These are phyloP conservation scores for Pseudohalonectria lignicola DNA, from an alignment of 2,329 filamentous ascomycete species.

Conservation along the genomic window DNA sequence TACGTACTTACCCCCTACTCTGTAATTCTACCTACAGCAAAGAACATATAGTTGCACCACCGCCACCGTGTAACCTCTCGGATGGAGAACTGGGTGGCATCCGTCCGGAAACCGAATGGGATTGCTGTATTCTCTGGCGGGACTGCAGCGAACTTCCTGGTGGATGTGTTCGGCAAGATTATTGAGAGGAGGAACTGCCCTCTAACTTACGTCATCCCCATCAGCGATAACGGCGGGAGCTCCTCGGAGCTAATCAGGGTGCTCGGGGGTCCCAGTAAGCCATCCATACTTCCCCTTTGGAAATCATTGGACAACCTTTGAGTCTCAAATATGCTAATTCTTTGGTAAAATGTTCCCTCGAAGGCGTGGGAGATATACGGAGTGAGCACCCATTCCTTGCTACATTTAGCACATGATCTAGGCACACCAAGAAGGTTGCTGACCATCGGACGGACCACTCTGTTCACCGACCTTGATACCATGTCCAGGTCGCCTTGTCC, in stretches of 20 bases:
- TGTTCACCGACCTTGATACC: no score
- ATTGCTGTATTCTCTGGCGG: constrained; percentile 87
- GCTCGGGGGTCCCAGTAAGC: constrained; percentile 76
- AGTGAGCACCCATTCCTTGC: no score
- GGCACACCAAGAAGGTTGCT: no score
- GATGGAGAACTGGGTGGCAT: neutral
- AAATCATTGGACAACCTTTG: no score
- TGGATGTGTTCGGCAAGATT: constrained; percentile 73
- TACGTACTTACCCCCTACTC: no score
- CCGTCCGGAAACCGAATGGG: constrained; percentile 20
- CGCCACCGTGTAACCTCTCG: no score
- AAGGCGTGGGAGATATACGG: constrained; percentile 58
- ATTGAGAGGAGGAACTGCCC: constrained; percentile 53
- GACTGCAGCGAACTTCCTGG: constrained; percentile 87
- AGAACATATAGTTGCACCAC: no score
- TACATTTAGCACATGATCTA: no score
- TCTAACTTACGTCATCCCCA: constrained; percentile 82
- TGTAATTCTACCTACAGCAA: no score
- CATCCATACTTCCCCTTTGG: neutral
- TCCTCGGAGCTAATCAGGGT: constrained; percentile 90
- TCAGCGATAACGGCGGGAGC: constrained; percentile 91
- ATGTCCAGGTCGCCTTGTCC: constrained; percentile 65
- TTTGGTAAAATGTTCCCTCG: no score
- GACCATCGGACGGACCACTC: neutral
- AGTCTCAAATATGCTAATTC: no score